Evolutionary conservation across 2,329 filamentous ascomycete genomes (phyloP).

Genomic region (Aspergillus tanneri): DNA sequence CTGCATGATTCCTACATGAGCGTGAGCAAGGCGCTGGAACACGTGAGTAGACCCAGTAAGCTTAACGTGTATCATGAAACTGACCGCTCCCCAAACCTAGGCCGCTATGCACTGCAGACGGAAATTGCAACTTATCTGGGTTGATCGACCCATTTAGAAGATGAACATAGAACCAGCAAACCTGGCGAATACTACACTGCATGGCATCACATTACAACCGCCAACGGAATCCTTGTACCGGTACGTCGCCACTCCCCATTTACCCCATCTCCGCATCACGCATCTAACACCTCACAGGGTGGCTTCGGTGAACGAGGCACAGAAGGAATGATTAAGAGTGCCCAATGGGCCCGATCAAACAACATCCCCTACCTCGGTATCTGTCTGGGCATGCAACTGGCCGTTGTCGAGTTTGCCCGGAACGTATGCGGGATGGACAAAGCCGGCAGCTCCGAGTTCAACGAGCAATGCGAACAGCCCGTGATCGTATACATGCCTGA

Average conservation of each 20-base stretch:
- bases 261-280: not conserved
- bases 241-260: constrained; percentile 9
- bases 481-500: constrained; percentile 94
- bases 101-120: constrained; percentile 78
- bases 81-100: not conserved
- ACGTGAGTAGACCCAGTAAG: constrained; percentile 44
- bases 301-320: constrained; percentile 81
- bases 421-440: constrained; percentile 65
- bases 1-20: constrained; percentile 84
- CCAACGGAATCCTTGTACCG: constrained; percentile 55
- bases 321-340: constrained; percentile 84
- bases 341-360: constrained; percentile 82
- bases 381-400: constrained; percentile 89
- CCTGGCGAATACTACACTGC: constrained; percentile 79
- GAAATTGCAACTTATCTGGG: constrained; percentile 77
- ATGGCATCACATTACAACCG: constrained; percentile 75
- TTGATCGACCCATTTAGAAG: constrained; percentile 80
- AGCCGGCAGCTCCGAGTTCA: constrained; percentile 58
- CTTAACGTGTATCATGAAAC: not conserved
- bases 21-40: constrained; percentile 83
- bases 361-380: constrained; percentile 83
- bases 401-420: constrained; percentile 84
- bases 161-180: constrained; percentile 57
- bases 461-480: constrained; percentile 59
- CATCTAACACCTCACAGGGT: constrained; percentile 43